Evolutionary conservation across 208 protist species (phyloP), one percentile per base, ranked within the genome.

Genomic region (Plasmodiophora brassicae): DNA sequence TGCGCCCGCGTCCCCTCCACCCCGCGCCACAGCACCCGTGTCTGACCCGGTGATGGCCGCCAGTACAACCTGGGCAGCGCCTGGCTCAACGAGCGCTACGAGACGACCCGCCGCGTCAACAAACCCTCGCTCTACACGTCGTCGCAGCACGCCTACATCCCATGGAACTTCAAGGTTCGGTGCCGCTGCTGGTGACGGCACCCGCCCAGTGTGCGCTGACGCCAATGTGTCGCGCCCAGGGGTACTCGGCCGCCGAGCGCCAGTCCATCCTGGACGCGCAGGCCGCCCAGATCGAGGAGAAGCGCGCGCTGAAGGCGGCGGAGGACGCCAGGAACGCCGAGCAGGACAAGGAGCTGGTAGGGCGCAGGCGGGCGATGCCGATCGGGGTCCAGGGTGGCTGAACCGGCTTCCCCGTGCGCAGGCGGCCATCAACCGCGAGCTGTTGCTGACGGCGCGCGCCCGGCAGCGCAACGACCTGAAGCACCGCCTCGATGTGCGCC

Each of bases 71-170:
- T 14, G 41, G 14, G 41, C 10, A 78, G n/a, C 65, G 65, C 32
- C 41, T 78, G 65, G 65, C n/a, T 78, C 5, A 78, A 78, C 41
- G 65, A 78, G n/a, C 65, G 65, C 32, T 78, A 78, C 41, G n/a
- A 36, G 65, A 78, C 65, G 65, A 78, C 65, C 10, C 20, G 20
- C 32, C 5, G 65, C 10, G 65, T 32, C 14, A 38, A 5, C n/a
- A n/a, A 8, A 36, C 65, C 65, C 5, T 38, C 5, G 41, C n/a
- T 78, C 10, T 78, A 36, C 65, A 5, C 32, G 65, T 5, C 65
- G 65, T 78, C 65, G 5, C 5, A 38, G 5, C 65, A 78, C 41
- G 10, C 5, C 5, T 78, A 78, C n/a, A 78, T 78, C 20, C 65
- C 65, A 38, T 78, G n/a, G 14, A 78, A 78, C 65, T 78, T 78